Base-by-base conservation (phyloP, 768 basidiomycete species). In the Lactarius pseudohatsudake region DNA sequence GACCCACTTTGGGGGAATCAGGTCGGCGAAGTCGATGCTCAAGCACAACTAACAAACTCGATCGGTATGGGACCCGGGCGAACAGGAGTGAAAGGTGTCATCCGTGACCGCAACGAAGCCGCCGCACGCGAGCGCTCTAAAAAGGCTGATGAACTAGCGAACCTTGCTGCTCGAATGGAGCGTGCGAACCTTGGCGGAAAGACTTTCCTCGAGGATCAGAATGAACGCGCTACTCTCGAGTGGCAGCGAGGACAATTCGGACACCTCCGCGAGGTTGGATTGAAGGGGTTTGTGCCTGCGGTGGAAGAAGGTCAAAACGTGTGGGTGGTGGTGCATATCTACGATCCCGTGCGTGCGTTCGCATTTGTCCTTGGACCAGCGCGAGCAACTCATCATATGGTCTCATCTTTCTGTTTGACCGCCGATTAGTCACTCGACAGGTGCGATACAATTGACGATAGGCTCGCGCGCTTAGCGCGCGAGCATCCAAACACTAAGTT, bases 31-130 rank as follows among this genome's bases (percentile, higher is more conserved):
- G 81, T 81, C 43, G 80, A 84, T 69, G 64, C 78, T 72, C 81
- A 61, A 75, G 78, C 71, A 65, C 68, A 62, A 9, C 76, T 77
- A 66, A 73, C 79, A 57, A 85, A 88, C 62, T 86, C 87, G 15
- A 91, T 93, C 59, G 91, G 92, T 10, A 90, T 93, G 89, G 90
- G 88, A 4, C 90, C 90, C 11, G 92, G 92, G 4, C 81, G 92
- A 32, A 94, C 92, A 6, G 92, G 92, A 26, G 92, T 94, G 57
- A 94, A 94, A 71, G 92, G 92, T 30, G 92, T 94, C 65, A 90
- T 94, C 64, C 84, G 91, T 32, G 92, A 94, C 76, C 82, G 85
- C 36, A 80, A 86, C 65, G 92, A 94, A 72, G 90, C 90, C 3
- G 81, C 79, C 28, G 76, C 79, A 59, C 73, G 86, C 26, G 80